These are phyloP conservation scores for Suillus variegatus DNA, from an alignment of 768 basidiomycete genomes.

Conservation along the genomic window DNA sequence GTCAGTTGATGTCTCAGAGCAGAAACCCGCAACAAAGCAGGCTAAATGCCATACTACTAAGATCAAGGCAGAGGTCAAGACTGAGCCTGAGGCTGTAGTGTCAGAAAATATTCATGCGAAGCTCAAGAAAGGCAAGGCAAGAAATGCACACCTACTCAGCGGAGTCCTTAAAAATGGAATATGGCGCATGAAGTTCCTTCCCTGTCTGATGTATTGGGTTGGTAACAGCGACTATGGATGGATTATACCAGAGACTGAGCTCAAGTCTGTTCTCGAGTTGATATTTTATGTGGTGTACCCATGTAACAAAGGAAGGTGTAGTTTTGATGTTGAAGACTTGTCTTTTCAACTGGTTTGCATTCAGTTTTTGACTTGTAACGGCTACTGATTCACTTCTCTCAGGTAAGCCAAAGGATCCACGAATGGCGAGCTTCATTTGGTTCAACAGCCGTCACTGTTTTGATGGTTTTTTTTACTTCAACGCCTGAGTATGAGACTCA, in stretches of 20 bases:
- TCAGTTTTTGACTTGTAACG: conserved; percentile 5
- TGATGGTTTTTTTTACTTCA: conserved; percentile 9
- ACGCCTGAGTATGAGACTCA: neutral
- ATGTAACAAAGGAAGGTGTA: neutral
- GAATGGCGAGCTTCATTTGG: conserved; percentile 13
- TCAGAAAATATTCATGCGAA: neutral
- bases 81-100: neutral
- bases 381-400: neutral
- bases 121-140: neutral
- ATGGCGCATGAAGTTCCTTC: conserved; percentile 5
- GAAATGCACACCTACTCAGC: neutral
- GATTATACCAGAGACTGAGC: conserved; percentile 8
- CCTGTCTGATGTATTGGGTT: conserved; percentile 9
- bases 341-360: conserved; percentile 4
- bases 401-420: conserved; percentile 8
- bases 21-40: neutral
- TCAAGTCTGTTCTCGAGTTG: neutral
- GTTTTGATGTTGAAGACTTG: conserved; percentile 1
- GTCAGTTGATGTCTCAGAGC: neutral
- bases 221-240: conserved; percentile 9
- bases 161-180: neutral
- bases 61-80: neutral
- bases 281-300: conserved; percentile 12
- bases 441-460: conserved; percentile 10
- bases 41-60: neutral